Conservation (phyloP, 148 eudicot genomes). For the Limonium bicolor region DNA sequence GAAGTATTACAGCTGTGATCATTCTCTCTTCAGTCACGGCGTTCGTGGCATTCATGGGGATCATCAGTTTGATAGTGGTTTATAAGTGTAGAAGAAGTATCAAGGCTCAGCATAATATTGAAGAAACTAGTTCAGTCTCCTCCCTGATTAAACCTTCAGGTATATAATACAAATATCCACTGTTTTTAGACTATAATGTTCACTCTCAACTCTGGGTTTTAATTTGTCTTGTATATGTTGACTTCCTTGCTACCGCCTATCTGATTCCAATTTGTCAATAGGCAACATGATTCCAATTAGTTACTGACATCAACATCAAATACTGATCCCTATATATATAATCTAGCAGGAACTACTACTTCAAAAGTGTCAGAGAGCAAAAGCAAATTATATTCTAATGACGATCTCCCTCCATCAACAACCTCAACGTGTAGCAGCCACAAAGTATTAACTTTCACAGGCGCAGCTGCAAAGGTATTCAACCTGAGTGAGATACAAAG, state of each 20-base stretch:
- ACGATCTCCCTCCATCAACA: slow-evolving; percentile 56
- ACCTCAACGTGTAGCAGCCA: slow-evolving; percentile 63
- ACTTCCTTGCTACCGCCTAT: not conserved
- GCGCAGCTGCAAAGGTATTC: too few species aligned
- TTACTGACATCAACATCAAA: not conserved
- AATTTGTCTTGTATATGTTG: not conserved
- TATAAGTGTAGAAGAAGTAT: slow-evolving; percentile 25
- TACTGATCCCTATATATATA: not conserved
- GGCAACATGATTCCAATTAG: not conserved
- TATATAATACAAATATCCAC: slow-evolving; percentile 11
- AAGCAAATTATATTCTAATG: slow-evolving; percentile 51
- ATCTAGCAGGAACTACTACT: slow-evolving; percentile 32
- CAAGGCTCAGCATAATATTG: slow-evolving; percentile 9
- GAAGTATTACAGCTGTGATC: slow-evolving; percentile 30
- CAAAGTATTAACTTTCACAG: slow-evolving; percentile 46
- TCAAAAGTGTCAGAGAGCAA: slow-evolving; percentile 47
- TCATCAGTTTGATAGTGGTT: slow-evolving; percentile 38
- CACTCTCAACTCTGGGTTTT: not conserved
- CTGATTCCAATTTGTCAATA: not conserved
- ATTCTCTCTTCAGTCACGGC: slow-evolving; percentile 56
- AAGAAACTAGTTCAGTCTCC: slow-evolving; percentile 19
- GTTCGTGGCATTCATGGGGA: slow-evolving; percentile 33
- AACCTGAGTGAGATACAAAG: slow-evolving; percentile 81
- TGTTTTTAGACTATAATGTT: too few species aligned
- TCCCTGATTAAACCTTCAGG: slow-evolving; percentile 51